Evolutionary conservation across 345 rosid genomes (phyloP).

Genomic region (Punica granatum): DNA sequence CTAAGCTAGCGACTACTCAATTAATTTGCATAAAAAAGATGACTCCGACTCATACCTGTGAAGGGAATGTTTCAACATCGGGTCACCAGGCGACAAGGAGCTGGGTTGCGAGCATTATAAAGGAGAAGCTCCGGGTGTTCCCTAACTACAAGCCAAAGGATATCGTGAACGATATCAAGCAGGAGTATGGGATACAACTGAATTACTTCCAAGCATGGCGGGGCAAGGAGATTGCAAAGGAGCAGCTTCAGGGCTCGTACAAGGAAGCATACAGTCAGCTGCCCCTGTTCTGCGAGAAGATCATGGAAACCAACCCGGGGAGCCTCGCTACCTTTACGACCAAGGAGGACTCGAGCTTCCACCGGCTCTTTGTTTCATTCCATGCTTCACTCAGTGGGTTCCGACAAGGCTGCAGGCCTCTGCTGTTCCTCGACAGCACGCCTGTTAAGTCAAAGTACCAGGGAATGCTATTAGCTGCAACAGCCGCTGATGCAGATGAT

Average conservation of each 20-base stretch:
- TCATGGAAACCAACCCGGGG: conserved; percentile 79
- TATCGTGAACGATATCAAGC: conserved; percentile 74
- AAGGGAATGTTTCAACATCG: conserved; percentile 54
- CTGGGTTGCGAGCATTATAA: conserved; percentile 93
- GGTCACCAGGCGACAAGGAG: conserved; percentile 89
- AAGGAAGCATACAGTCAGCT: conserved; percentile 83
- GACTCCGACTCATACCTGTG: conserved; percentile 82
- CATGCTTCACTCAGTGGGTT: conserved; percentile 78
- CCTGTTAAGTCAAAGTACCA: conserved; percentile 86
- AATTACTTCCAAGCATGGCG: conserved; percentile 97
- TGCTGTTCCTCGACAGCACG: conserved; percentile 81
- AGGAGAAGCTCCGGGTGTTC: conserved; percentile 72
- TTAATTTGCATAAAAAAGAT: conserved; percentile 87
- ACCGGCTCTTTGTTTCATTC: conserved; percentile 79
- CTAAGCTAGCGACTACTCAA: conserved; percentile 83
- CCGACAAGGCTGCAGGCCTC: conserved; percentile 75
- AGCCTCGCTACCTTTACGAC: conserved; percentile 77
- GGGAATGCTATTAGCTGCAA: conserved; percentile 75
- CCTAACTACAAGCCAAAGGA: conserved; percentile 94
- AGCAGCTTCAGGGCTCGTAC: conserved; percentile 92
- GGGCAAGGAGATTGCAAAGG: conserved; percentile 92
- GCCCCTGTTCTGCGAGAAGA: conserved; percentile 72
- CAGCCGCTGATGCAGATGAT: conserved; percentile 82
- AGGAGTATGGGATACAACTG: conserved; percentile 80
- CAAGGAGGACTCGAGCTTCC: conserved; percentile 90